These are phyloP conservation scores for Colletotrichum liriopes DNA, from an alignment of 2,329 filamentous ascomycete genomes.

Conservation along the genomic window DNA sequence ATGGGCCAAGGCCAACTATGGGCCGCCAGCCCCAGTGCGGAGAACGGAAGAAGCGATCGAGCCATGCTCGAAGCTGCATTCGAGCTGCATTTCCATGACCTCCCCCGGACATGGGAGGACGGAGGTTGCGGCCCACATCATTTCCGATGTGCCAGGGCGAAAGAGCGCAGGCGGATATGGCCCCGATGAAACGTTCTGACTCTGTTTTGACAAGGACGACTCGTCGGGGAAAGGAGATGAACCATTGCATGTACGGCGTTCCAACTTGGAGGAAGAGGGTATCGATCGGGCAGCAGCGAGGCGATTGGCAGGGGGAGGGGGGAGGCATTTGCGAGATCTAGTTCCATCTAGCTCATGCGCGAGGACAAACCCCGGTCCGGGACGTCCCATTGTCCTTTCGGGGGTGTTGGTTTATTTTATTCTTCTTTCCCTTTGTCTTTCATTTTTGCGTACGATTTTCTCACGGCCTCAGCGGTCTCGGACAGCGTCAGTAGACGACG, in stretches of 20 bases:
- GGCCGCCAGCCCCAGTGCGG: conserved; percentile 22
- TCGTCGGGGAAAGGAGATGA: not conserved
- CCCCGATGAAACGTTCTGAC: not conserved
- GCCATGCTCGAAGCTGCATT: conserved; percentile 29
- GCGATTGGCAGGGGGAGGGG: conserved; percentile 1
- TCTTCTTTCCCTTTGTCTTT: not conserved
- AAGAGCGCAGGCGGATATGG: conserved; percentile 17
- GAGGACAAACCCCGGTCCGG: not conserved
- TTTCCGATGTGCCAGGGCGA: conserved; percentile 20
- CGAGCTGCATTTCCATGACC: conserved; percentile 29
- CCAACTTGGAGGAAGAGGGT: not conserved
- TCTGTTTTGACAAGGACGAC: not conserved
- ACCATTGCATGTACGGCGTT: conserved; percentile 36
- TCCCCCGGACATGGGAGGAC: not conserved
- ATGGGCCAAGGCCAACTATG: conserved; percentile 30
- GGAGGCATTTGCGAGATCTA: conserved; percentile 30
- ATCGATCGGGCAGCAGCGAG: conserved; percentile 2
- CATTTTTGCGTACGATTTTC: not conserved
- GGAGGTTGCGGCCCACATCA: conserved; percentile 10
- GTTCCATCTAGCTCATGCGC: conserved; percentile 8
- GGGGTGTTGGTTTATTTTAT: not conserved
- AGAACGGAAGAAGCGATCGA: conserved; percentile 32
- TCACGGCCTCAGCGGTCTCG: not conserved
- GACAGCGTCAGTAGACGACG: not conserved
- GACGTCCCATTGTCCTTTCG: not conserved